Conservation (phyloP, 352 stramenopile species). For the Phytophthora aleatoria region DNA sequence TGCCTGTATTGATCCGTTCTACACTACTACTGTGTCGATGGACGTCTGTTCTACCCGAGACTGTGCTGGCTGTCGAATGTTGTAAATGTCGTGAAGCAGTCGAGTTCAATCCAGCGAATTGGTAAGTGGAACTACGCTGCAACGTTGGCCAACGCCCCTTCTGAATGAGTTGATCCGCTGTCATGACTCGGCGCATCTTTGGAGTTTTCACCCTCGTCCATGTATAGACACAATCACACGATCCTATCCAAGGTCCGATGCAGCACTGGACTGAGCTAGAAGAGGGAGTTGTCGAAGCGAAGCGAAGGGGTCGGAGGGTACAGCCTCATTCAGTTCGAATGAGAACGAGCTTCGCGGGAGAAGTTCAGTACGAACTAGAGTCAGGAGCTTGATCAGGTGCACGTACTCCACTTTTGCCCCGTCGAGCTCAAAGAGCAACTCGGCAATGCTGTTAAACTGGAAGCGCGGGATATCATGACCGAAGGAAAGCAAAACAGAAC, state of each 20-base stretch:
- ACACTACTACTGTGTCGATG: background rate
- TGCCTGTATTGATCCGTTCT: background rate
- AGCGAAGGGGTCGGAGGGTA: background rate
- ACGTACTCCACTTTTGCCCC: background rate
- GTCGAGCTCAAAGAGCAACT: background rate
- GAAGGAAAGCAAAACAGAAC: no score
- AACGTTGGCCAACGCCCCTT: background rate
- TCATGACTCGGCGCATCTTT: background rate
- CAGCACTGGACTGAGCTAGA: background rate
- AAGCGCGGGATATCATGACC: background rate
- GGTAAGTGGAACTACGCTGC: background rate
- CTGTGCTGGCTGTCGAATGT: background rate
- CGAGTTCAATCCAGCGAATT: background rate
- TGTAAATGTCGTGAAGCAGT: conserved; percentile 2
- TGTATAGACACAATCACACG: background rate
- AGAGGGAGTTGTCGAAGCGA: background rate
- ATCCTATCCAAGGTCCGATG: background rate
- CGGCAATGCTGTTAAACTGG: background rate
- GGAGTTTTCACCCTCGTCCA: background rate
- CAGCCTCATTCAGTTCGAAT: background rate
- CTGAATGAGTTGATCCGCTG: background rate
- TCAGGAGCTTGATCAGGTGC: background rate
- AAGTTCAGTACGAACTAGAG: background rate
- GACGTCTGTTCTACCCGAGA: background rate
- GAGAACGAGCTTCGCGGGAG: background rate